These are phyloP conservation scores for Penicillium sp. DNA, from an alignment of 2,329 filamentous ascomycete genomes.

Conservation along the genomic window DNA sequence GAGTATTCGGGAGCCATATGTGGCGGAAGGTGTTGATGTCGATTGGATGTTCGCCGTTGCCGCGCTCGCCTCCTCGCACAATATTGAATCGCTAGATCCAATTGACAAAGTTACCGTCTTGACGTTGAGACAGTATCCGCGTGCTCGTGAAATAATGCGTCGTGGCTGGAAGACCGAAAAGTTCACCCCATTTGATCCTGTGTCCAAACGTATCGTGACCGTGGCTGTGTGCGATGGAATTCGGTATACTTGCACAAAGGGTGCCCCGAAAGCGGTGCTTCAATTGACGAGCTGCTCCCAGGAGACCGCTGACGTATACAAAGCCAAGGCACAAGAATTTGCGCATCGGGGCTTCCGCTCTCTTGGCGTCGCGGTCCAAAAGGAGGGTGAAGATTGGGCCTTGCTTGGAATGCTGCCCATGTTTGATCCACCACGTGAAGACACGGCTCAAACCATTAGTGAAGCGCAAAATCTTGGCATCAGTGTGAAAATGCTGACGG, in stretches of 20 bases:
- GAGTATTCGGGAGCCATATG: conserved; percentile 74
- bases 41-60: conserved; percentile 85
- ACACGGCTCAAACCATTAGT: conserved; percentile 75
- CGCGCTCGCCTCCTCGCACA: conserved; percentile 75
- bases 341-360: conserved; percentile 79
- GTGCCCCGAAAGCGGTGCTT: conserved; percentile 74
- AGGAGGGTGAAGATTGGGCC: conserved; percentile 73
- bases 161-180: conserved; percentile 76
- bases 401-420: conserved; percentile 76
- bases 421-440: conserved; percentile 78
- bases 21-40: conserved; percentile 74
- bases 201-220: conserved; percentile 77
- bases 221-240: conserved; percentile 69
- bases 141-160: conserved; percentile 72
- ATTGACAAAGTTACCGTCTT: conserved; percentile 80
- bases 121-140: conserved; percentile 72
- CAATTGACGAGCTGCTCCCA: conserved; percentile 68
- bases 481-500: conserved; percentile 79
- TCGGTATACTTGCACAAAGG: conserved; percentile 73
- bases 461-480: conserved; percentile 76
- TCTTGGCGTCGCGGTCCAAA: conserved; percentile 76
- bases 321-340: conserved; percentile 72
- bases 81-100: conserved; percentile 74
- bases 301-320: conserved; percentile 67
- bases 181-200: conserved; percentile 71